These are phyloP conservation scores for Periconia macrospinosa DNA, from an alignment of 2,329 filamentous ascomycete genomes.

Conservation along the genomic window DNA sequence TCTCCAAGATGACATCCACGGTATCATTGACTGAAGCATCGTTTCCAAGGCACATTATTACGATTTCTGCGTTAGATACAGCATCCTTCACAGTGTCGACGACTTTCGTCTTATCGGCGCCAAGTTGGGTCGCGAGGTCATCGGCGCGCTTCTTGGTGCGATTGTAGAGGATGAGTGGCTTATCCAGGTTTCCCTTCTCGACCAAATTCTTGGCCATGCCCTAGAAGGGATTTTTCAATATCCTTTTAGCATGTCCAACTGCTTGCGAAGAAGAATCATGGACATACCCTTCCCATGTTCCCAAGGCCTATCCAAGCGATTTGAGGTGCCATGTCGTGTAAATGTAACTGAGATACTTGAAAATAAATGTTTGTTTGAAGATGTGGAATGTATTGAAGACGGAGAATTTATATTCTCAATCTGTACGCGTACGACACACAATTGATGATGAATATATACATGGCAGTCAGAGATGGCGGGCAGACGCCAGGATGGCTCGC, in stretches of 20 bases:
- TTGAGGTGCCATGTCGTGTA: constrained; percentile 48
- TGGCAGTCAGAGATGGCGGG: not conserved
- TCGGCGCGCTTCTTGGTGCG: constrained; percentile 68
- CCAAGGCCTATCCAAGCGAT: constrained; percentile 81
- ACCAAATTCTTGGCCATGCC: constrained; percentile 66
- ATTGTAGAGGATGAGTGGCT: constrained; percentile 79
- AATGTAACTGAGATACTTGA: not conserved
- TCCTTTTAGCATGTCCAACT: not conserved
- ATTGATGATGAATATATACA: not conserved
- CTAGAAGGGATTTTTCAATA: constrained; percentile 8
- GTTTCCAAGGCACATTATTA: constrained; percentile 81
- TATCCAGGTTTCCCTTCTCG: constrained; percentile 71
- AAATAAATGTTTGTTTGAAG: not conserved
- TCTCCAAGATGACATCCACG: constrained; percentile 59
- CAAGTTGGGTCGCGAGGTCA: constrained; percentile 64
- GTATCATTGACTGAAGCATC: constrained; percentile 71
- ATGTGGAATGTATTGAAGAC: not conserved
- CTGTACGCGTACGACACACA: not conserved
- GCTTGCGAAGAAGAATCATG: constrained; percentile 1
- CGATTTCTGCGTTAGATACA: constrained; percentile 70
- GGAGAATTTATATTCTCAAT: not conserved
- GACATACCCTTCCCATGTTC: constrained; percentile 78
- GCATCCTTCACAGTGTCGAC: constrained; percentile 67
- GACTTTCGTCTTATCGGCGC: constrained; percentile 61
- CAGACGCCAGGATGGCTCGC: not conserved